Evolutionary conservation across 1,284 basidiomycete genomes (phyloP).

Genomic region (Jaminaea rosea): DNA sequence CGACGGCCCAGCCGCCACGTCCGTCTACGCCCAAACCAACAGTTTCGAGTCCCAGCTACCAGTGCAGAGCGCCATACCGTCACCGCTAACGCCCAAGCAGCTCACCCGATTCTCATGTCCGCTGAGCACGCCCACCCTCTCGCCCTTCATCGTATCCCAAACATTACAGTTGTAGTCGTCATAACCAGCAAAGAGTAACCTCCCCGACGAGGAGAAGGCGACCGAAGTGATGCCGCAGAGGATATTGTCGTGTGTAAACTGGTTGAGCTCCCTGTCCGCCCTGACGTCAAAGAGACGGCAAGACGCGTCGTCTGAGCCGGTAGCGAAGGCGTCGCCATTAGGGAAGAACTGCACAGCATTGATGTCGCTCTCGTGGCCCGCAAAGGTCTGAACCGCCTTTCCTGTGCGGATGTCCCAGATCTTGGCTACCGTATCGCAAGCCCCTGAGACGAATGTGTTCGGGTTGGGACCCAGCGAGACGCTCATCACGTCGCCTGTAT

Average conservation of each 20-base stretch:
- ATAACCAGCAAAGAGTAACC: slow-evolving; percentile 94
- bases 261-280: slow-evolving; percentile 89
- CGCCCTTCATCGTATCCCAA: slow-evolving; percentile 97
- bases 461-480: slow-evolving; percentile 85
- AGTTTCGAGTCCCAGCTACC: slow-evolving; percentile 96
- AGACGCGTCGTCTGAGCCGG: slow-evolving; percentile 96
- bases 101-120: slow-evolving; percentile 97
- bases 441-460: slow-evolving; percentile 94
- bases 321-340: slow-evolving; percentile 95
- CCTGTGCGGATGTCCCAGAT: slow-evolving; percentile 97
- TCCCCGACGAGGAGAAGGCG: slow-evolving; percentile 91
- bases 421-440: slow-evolving; percentile 94
- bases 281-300: slow-evolving; percentile 96
- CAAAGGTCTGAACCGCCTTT: slow-evolving; percentile 94
- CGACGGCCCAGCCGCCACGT: background rate
- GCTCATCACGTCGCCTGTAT: slow-evolving; percentile 97
- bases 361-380: slow-evolving; percentile 97
- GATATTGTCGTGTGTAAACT: slow-evolving; percentile 96
- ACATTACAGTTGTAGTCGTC: slow-evolving; percentile 99
- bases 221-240: slow-evolving; percentile 97
- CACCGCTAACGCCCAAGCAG: slow-evolving; percentile 87
- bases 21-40: slow-evolving; percentile 47
- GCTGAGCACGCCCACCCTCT: slow-evolving; percentile 88
- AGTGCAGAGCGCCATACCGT: slow-evolving; percentile 96
- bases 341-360: slow-evolving; percentile 99